Evolutionary conservation across 2,329 filamentous ascomycete genomes (phyloP).

Genomic region (Pseudogymnoascus sp.): DNA sequence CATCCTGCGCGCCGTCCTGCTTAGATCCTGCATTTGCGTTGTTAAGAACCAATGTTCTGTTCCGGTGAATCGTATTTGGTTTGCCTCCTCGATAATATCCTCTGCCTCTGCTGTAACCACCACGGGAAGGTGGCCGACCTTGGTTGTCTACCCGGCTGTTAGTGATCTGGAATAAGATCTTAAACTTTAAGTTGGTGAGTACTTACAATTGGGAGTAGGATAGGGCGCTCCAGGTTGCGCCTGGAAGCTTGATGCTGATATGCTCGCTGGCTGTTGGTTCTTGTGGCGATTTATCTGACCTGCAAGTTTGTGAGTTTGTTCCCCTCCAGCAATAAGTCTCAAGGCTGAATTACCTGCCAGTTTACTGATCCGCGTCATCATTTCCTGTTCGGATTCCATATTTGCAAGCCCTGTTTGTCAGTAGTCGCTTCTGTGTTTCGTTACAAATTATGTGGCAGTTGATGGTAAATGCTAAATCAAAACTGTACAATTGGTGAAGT

Average conservation of each 20-base stretch:
- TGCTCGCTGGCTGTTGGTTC: constrained; percentile 42
- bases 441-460: neutral
- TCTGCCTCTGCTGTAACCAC: constrained; percentile 19
- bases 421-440: neutral
- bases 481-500: neutral
- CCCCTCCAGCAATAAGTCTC: constrained; percentile 40
- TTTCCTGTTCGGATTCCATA: constrained; percentile 45
- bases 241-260: constrained; percentile 35
- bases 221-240: constrained; percentile 12
- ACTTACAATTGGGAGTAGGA: constrained; percentile 5
- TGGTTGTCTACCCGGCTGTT: constrained; percentile 18
- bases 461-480: neutral
- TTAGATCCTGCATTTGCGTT: constrained; percentile 21
- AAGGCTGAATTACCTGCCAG: constrained; percentile 40
- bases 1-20: constrained; percentile 29
- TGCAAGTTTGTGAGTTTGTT: constrained; percentile 35
- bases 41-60: constrained; percentile 60
- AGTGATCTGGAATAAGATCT: constrained; percentile 14
- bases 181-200: neutral
- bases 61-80: constrained; percentile 37
- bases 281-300: constrained; percentile 77
- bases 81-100: constrained; percentile 31
- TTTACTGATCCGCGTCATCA: constrained; percentile 47
- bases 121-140: constrained; percentile 23
- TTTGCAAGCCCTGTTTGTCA: constrained; percentile 10